Base-by-base conservation (phyloP, 2,329 filamentous ascomycete species). In the Shiraia sp. region DNA sequence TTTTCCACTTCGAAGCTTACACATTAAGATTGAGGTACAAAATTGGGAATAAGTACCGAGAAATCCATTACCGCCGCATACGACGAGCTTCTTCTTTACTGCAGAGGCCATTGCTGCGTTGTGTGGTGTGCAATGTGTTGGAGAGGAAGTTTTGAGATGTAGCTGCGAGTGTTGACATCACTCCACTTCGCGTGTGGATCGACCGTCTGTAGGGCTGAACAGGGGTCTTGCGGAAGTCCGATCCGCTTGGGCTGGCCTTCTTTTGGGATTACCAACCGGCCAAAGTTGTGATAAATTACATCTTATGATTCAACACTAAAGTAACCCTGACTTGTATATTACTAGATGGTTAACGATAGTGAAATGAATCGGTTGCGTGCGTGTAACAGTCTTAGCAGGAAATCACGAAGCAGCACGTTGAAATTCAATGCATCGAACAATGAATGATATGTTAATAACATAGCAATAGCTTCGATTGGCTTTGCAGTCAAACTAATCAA, bases 61-160 rank as follows among this genome's bases (percentile, higher is more conserved):
- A 67, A 97, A 99, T 24, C 93, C 92, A 70, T 89, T 96, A 45
- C 92, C 92, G 55, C 93, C 93, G 55, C 88, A 95, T 40, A 99
- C 90, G 29, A 97, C 84, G 30, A 99, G 77, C 71, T 83, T 86
- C 74, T 90, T 96, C 42, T 82, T 76, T 35, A 79, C 78, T 52
- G 79, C 75, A 38, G 78, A 60, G 71, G 82, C 81, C 70, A 66
- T 73, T 61, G 47, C 42, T 37, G 32, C n/a, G 23, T n/a, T 24
- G 19, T 38, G 26, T 14, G 32, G 32, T 22, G 38, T 23, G 13
- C 23, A 32, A 41, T 14, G 24, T 37, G 27, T 35, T 38, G 43
- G 19, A n/a, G 42, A 25, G 31, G 28, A 44, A 49, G 46, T 36
- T 46, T 37, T 32, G 26, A n/a, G 16, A 32, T 32, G 17, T 8